Evolutionary conservation across 2,329 filamentous ascomycete genomes (phyloP), one percentile per base, ranked within the genome.

Genomic region (Aureobasidium mangrovei): DNA sequence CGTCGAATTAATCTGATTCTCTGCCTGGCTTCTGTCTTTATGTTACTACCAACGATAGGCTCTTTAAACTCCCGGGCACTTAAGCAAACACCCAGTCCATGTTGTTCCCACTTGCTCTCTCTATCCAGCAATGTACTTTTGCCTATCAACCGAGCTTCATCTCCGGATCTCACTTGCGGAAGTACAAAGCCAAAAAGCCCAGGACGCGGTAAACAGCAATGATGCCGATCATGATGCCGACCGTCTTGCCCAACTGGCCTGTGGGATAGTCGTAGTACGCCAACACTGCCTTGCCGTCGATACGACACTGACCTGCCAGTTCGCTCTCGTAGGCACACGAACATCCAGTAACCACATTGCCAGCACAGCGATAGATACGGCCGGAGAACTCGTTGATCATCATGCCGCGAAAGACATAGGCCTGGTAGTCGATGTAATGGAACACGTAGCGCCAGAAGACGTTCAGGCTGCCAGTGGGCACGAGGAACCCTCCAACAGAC

Each of bases 341-440:
- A 59, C 81, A 88, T 0, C 67, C 70, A 7, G 27, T 38, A 3
- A 39, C 26, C 10, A 40, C 39, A 0, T 66, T 70, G 0, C 61
- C 46, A 58, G 75, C 69, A 62, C 86, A 89, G 2, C 67, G 62
- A 64, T 86, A 91, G 1, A 70, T 74, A 6, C 85, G 72, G 12
- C 77, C 60, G 0, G 72, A 71, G 65, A 94, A 91, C 69, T 94
- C 86, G 63, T 91, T 93, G 51, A 91, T 82, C 86, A 93, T 91
- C 87, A 94, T 91, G 7, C 86, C 88, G 64, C 91, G 81, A 65
- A 93, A 94, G 2, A 93, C 88, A 60, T 90, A 93, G 36, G 76
- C 72, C 70, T 89, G 86, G 62, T 93, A 93, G 65, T 93, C 86
- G 63, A 90, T 90, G 67, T 89, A 93, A 64, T 90, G 85, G 61